Base-by-base conservation (phyloP, 73 alveolate species). In the Urostyla sp. region DNA sequence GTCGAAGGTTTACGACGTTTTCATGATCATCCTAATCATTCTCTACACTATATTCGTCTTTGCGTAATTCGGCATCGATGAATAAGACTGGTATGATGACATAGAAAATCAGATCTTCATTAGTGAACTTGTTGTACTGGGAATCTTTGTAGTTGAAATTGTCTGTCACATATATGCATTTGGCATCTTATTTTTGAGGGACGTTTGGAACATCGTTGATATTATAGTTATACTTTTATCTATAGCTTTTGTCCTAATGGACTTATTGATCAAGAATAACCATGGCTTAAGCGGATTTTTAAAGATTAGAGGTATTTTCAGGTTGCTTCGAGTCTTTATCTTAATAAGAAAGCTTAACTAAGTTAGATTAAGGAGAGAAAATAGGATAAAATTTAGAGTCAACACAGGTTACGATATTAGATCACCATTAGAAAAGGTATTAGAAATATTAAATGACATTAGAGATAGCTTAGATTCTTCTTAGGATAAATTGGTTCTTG, bases 321-420 rank as follows among this genome's bases (percentile, higher is more conserved):
- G 76, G 37, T 36, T 59, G 55, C 32, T 59, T 15, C 32, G 76
- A 18, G 21, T 84, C 0, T 84, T 84, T 20, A 43, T 84, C 4
- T 46, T 84, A 24, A 37, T 84, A 20, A 56, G 92, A 31, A 84
- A 75, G 43, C 40, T 84, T 5, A 80, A 84, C 51, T 84, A 69
- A 18, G 59, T 84, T 35, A 27, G 85, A 20, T 35, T 54, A 59
- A 84, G 45, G 48, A 74, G 67, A 10, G 84, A 24, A 8, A 67
- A 35, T 5, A 28, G 37, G 30, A 23, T 8, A 34, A 11, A 55
- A 4, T 59, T 5, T 35, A 15, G 15, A 28, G 44, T 63, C 4
- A 54, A 59, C 3, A 66, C 51, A 13, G 72, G 72, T 15, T 53
- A 45, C 31, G 67, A 52, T 52, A 23, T 73, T 38, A 24, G 60